phyloP scores from a whole-genome alignment of 2,329 filamentous ascomycete genomes.

The Scedosporium dehoogii region DNA sequence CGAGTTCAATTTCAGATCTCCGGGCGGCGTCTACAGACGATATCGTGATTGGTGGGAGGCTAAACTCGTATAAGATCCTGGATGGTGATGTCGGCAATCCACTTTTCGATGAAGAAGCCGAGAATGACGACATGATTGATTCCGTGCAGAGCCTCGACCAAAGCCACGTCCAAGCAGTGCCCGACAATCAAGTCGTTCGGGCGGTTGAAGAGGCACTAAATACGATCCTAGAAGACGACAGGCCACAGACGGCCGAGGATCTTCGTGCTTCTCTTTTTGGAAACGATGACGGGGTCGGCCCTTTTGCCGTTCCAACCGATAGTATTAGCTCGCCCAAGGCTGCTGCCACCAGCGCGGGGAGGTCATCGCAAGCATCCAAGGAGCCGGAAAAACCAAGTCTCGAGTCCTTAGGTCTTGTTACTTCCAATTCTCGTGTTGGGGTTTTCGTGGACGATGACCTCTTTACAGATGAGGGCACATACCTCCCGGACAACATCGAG shows the following conservation, averaged over 20 bases:
- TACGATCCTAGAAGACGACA: constrained; percentile 79
- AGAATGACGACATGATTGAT: constrained; percentile 60
- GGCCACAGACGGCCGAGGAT: constrained; percentile 52
- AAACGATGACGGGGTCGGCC: constrained; percentile 27
- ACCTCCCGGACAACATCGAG: constrained; percentile 76
- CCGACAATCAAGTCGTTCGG: constrained; percentile 74
- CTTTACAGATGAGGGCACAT: constrained; percentile 80
- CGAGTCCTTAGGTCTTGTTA: constrained; percentile 83
- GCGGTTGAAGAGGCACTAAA: constrained; percentile 89
- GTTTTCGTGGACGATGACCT: constrained; percentile 92
- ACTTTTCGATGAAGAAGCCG: constrained; percentile 76
- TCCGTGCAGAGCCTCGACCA: constrained; percentile 75
- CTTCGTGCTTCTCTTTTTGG: constrained; percentile 59
- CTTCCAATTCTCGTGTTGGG: constrained; percentile 74
- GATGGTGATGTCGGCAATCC: constrained; percentile 46
- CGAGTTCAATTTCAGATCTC: constrained; percentile 39
- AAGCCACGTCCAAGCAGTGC: constrained; percentile 46
- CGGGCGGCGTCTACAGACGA: constrained; percentile 25
- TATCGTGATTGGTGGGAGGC: constrained; percentile 14
- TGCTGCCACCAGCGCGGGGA: constrained; percentile 6
- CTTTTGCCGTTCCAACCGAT: constrained; percentile 11
- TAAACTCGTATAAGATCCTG: constrained; percentile 22
- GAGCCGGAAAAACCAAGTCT: constrained; percentile 69
- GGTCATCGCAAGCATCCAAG: constrained; percentile 20
- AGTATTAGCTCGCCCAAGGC: constrained; percentile 52